These are phyloP conservation scores for Ustilago nuda DNA, from an alignment of 1,284 basidiomycete species.

Conservation along the genomic window DNA sequence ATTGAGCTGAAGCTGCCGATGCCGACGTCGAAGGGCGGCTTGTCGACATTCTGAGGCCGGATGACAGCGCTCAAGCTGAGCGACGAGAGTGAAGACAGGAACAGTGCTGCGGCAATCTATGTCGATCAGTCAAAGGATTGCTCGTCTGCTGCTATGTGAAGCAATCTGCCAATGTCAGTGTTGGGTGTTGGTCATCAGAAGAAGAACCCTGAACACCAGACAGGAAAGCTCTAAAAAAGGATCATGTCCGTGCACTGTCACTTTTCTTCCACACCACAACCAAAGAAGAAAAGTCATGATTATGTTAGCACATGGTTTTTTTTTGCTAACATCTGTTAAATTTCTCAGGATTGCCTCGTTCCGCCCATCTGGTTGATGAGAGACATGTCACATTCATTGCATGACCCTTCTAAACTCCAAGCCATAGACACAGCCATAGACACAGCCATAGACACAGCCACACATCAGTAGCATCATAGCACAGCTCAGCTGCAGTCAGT, in stretches of 20 bases:
- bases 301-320: too few relatives aligned
- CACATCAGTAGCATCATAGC: not conserved
- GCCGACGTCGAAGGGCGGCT: constrained; percentile 7
- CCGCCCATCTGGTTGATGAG: not conserved
- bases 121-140: not conserved
- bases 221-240: constrained; percentile 3
- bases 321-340: too few relatives aligned
- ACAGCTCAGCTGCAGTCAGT: not conserved
- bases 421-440: not conserved
- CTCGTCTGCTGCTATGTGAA: not conserved
- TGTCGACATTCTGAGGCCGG: constrained; percentile 19
- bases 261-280: not conserved
- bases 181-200: not conserved
- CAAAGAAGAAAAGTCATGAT: too few relatives aligned
- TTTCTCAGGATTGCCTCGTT: not conserved
- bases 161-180: not conserved
- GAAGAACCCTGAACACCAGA: not conserved
- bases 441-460: too few relatives aligned
- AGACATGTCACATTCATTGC: constrained; percentile 8
- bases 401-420: constrained; percentile 4
- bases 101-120: not conserved
- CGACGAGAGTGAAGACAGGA: not conserved
- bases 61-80: not conserved
- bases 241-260: not conserved
- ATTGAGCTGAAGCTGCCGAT: constrained; percentile 21